phyloP scores from a whole-genome alignment of 225 moss, liverwort and hornwort species.

The Thuidium tamariscinum region DNA sequence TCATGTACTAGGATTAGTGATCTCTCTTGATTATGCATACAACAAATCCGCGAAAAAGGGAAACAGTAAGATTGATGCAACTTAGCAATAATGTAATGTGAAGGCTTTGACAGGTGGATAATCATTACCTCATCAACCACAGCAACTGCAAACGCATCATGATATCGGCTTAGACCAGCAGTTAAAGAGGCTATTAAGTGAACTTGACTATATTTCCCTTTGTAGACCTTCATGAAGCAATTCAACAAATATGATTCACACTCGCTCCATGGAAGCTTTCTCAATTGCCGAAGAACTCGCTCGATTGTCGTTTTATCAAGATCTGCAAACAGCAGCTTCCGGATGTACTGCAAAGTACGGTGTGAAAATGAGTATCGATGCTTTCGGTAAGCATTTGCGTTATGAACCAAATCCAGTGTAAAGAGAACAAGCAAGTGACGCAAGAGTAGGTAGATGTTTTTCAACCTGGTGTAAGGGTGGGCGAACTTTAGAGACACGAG shows the following conservation, averaged over 20 bases:
- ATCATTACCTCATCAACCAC: constrained; percentile 88
- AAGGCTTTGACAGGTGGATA: background rate
- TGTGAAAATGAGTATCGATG: background rate
- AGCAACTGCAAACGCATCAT: constrained; percentile 93
- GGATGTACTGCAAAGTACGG: constrained; percentile 65
- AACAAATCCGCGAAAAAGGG: background rate
- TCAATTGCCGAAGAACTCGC: constrained; percentile 84
- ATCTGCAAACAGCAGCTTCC: constrained; percentile 89
- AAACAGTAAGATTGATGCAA: background rate
- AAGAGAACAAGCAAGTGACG: background rate
- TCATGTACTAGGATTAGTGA: background rate
- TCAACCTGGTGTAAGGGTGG: constrained; percentile 85
- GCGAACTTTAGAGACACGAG: constrained; percentile 84
- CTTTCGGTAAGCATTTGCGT: background rate
- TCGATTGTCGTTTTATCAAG: constrained; percentile 96
- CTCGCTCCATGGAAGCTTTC: constrained; percentile 96
- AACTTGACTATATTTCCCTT: constrained; percentile 97
- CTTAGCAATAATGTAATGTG: background rate
- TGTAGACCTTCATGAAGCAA: constrained; percentile 99
- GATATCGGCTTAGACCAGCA: constrained; percentile 96
- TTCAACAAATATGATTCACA: constrained; percentile 79
- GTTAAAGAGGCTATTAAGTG: constrained; percentile 96
- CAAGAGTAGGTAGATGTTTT: background rate
- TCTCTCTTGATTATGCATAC: background rate
- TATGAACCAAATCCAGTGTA: background rate